Evolutionary conservation across 805 yeast genomes (phyloP).

Genomic region (Maudiozyma pseudohumilis): DNA sequence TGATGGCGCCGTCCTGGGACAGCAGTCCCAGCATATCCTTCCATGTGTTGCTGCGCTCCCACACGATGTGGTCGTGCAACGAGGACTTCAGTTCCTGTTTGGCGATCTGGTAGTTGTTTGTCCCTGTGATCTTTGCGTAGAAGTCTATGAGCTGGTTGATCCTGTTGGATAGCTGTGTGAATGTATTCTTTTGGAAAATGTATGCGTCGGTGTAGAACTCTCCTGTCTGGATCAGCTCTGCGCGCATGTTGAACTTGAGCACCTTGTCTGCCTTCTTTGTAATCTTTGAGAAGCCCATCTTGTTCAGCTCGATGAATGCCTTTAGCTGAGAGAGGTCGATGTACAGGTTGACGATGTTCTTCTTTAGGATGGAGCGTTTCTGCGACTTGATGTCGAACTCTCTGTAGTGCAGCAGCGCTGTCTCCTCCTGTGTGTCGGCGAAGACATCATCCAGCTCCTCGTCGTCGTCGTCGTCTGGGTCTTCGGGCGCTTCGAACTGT

Average conservation of each 20-base stretch:
- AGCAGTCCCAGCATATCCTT: conserved; percentile 82
- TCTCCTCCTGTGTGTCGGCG: conserved; percentile 31
- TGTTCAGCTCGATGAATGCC: conserved; percentile 74
- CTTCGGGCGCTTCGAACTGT: neutral
- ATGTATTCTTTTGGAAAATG: conserved; percentile 45
- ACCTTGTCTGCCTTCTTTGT: conserved; percentile 86
- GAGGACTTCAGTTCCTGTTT: conserved; percentile 47
- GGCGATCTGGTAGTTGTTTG: conserved; percentile 33
- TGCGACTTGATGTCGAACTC: conserved; percentile 43
- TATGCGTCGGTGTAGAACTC: conserved; percentile 39
- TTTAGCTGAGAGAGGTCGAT: conserved; percentile 72
- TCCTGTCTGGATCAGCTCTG: conserved; percentile 36
- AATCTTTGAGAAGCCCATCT: conserved; percentile 78
- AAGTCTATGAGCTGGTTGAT: conserved; percentile 43
- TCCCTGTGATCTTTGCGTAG: conserved; percentile 41
- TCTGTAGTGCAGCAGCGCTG: conserved; percentile 41
- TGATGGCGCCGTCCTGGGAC: conserved; percentile 36
- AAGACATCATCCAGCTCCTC: conserved; percentile 33
- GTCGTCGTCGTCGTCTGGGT: conserved; percentile 12
- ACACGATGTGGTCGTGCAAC: conserved; percentile 83
- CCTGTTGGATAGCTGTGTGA: conserved; percentile 40
- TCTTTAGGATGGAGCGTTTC: conserved; percentile 56
- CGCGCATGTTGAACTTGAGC: conserved; percentile 44
- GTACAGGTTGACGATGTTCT: conserved; percentile 50
- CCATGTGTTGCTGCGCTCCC: conserved; percentile 97